phyloP scores from a whole-genome alignment of 1,284 basidiomycete species.

The Rhodotorula sp. region DNA sequence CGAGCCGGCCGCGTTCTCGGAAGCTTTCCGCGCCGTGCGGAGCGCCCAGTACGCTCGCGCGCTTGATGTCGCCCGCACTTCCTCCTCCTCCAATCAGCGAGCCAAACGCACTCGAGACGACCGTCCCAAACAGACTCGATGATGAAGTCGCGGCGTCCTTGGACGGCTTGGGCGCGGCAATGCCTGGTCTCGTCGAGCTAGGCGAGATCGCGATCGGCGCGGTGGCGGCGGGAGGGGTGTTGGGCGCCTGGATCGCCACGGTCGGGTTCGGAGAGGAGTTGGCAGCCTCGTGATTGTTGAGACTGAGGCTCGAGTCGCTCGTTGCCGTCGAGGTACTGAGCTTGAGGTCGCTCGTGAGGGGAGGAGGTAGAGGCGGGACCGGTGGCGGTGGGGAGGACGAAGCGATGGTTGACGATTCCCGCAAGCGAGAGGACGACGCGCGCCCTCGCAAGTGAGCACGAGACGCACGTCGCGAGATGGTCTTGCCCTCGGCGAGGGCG shows the following conservation, averaged over 20 bases:
- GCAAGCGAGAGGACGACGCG: conserved; percentile 10
- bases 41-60: not conserved
- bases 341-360: not conserved
- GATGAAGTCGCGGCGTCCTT: not conserved
- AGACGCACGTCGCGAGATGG: conserved; percentile 11
- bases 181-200: not conserved
- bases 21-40: not conserved
- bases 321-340: conserved; percentile 1
- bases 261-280: not conserved
- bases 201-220: not conserved
- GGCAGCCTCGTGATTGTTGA: not conserved
- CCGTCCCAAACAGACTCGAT: not conserved
- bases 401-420: conserved; percentile 5
- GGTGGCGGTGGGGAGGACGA: conserved; percentile 2
- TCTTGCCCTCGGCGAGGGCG: not conserved
- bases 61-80: not conserved
- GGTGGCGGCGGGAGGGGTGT: not conserved
- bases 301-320: conserved; percentile 8
- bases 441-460: conserved; percentile 13
- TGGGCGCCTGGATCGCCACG: not conserved
- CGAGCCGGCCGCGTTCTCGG: conserved; percentile 4
- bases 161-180: not conserved
- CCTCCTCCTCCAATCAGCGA: not conserved
- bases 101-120: conserved; percentile 6
- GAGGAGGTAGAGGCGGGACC: not conserved